Conservation (phyloP, 352 stramenopile genomes). For the Phytopythium helicoides region DNA sequence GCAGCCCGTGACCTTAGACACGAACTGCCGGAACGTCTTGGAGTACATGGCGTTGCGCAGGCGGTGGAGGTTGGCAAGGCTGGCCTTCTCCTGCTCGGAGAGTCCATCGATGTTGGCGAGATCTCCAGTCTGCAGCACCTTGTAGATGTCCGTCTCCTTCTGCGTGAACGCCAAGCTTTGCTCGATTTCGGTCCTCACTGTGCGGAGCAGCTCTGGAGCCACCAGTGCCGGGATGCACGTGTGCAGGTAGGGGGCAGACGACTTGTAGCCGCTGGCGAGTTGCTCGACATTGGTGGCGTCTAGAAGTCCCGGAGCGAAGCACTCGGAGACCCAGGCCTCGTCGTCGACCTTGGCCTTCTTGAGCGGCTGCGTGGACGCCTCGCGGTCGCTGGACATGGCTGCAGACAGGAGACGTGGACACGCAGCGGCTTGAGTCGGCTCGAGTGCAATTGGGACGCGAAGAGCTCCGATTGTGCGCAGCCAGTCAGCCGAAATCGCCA, state of each 20-base stretch:
- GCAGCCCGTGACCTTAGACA: conserved; percentile 65
- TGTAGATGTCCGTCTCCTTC: conserved; percentile 94
- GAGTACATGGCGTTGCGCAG: conserved; percentile 87
- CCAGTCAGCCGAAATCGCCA: neutral
- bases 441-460: conserved; percentile 1
- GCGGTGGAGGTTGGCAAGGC: conserved; percentile 74
- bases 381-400: neutral
- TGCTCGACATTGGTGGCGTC: conserved; percentile 15
- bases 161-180: conserved; percentile 85
- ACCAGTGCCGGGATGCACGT: conserved; percentile 24
- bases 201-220: conserved; percentile 15
- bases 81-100: conserved; percentile 30
- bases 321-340: conserved; percentile 8
- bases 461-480: neutral
- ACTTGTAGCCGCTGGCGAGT: conserved; percentile 19
- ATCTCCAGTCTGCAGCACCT: conserved; percentile 92
- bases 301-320: conserved; percentile 15
- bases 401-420: neutral
- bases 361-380: conserved; percentile 1
- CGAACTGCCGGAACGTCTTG: conserved; percentile 72
- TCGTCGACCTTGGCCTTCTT: conserved; percentile 5
- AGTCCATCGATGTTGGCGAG: conserved; percentile 69
- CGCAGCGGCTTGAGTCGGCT: too few relatives aligned
- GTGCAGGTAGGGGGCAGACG: conserved; percentile 21
- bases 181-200: conserved; percentile 76